These are phyloP conservation scores for Auxenochlorella pyrenoidosa DNA, from an alignment of 139 green algal genomes.

Conservation along the genomic window DNA sequence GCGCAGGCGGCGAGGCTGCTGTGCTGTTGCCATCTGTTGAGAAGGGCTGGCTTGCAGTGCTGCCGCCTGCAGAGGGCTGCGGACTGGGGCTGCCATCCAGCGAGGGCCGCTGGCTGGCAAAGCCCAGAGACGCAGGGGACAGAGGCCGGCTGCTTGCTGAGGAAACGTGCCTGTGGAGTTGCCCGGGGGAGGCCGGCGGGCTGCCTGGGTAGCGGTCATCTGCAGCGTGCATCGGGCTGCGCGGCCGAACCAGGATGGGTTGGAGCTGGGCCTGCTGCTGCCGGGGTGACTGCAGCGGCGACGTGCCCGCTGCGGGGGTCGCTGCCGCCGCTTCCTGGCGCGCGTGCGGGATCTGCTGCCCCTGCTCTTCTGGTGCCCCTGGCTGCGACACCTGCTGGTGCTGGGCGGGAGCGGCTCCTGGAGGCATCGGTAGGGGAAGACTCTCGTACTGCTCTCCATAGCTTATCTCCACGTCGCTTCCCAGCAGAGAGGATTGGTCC, in stretches of 20 bases:
- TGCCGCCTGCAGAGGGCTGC: not conserved
- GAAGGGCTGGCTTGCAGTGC: too few species aligned
- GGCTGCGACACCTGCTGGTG: not conserved
- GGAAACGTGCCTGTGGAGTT: not conserved
- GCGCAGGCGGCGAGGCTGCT: not conserved
- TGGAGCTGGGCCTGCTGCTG: not conserved
- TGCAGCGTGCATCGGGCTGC: slow-evolving; percentile 15
- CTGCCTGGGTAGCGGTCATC: slow-evolving; percentile 20
- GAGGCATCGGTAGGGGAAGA: too few species aligned
- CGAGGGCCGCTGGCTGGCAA: not conserved
- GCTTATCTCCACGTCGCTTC: slow-evolving; percentile 14
- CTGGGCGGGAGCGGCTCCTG: too few species aligned
- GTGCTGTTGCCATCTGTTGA: not conserved
- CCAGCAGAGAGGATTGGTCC: not conserved
- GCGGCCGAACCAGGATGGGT: not conserved
- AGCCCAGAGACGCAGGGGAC: not conserved
- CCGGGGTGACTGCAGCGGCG: not conserved
- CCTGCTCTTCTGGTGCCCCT: not conserved
- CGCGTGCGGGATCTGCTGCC: not conserved
- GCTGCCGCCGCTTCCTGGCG: not conserved
- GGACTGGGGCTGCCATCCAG: not conserved
- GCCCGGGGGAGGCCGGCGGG: slow-evolving; percentile 12
- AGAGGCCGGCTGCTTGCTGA: not conserved
- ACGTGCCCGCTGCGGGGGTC: not conserved
- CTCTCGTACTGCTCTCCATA: slow-evolving; percentile 5